Percentiles rank a stretch among this genome's conserved stretches.
Evolutionary conservation across 768 basidiomycete genomes (phyloP).

Genomic region (Dacryopinax primogenitus): DNA sequence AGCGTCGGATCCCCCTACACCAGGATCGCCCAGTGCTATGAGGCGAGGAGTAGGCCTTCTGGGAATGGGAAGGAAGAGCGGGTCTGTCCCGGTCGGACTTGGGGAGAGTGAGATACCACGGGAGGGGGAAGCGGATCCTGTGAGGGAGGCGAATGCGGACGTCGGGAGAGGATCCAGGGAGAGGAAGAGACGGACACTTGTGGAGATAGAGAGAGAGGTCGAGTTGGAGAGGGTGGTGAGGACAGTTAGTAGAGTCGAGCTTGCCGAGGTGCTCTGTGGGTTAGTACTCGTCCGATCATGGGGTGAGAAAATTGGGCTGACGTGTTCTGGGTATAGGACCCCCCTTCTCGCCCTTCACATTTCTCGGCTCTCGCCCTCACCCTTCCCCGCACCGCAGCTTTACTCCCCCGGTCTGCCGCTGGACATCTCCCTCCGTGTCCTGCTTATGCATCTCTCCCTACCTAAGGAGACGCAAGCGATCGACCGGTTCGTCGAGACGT

Average conservation of each 20-base stretch:
- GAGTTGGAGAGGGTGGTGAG: constrained; percentile 55
- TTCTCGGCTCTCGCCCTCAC: background rate
- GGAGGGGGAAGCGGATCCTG: background rate
- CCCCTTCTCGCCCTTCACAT: background rate
- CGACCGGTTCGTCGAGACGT: constrained; percentile 92
- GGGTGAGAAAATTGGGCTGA: background rate
- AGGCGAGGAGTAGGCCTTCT: no score
- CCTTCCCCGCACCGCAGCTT: constrained; percentile 12
- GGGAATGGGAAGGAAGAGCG: background rate
- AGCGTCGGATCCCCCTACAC: no score
- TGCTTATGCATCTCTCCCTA: constrained; percentile 83
- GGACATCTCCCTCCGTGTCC: constrained; percentile 76
- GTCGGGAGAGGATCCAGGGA: background rate
- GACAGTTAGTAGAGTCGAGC: constrained; percentile 60
- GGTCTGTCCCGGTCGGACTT: background rate
- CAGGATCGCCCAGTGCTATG: no score
- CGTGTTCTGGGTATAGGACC: background rate
- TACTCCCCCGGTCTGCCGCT: constrained; percentile 47
- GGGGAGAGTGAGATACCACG: background rate
- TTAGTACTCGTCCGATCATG: background rate
- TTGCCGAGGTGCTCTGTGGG: constrained; percentile 48
- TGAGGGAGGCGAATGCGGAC: background rate
- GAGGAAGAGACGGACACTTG: constrained; percentile 13
- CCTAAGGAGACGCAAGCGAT: constrained; percentile 98
- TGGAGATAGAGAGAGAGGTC: constrained; percentile 51